Conservation (phyloP, 2,329 filamentous ascomycete genomes). For the Coniochaeta pulveracea region DNA sequence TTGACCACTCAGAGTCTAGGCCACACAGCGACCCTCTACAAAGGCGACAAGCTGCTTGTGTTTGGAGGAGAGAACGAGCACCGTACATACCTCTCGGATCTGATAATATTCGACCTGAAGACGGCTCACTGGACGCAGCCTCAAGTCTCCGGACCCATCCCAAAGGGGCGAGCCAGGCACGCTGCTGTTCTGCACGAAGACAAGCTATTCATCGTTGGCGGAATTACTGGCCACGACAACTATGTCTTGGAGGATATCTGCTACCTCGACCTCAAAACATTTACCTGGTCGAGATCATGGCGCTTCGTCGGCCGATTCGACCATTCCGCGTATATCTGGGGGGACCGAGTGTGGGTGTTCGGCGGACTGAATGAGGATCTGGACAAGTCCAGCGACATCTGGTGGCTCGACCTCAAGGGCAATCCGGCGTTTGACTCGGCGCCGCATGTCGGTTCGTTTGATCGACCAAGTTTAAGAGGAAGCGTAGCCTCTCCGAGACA, state of each 20-base stretch:
- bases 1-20: too few species aligned
- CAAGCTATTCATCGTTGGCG: conserved; percentile 89
- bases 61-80: conserved; percentile 99
- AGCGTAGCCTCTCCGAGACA: conserved; percentile 39
- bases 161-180: conserved; percentile 84
- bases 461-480: conserved; percentile 29
- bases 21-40: conserved; percentile 88
- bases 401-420: conserved; percentile 93
- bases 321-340: conserved; percentile 87
- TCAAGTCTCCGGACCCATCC: conserved; percentile 70
- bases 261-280: conserved; percentile 93
- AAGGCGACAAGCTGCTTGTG: conserved; percentile 89
- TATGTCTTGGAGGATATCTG: conserved; percentile 92
- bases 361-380: conserved; percentile 91
- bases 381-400: conserved; percentile 92
- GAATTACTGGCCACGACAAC: conserved; percentile 88
- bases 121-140: conserved; percentile 94
- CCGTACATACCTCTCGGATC: conserved; percentile 84
- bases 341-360: conserved; percentile 90
- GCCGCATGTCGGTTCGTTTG: conserved; percentile 42
- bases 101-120: conserved; percentile 91
- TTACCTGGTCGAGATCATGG: conserved; percentile 95
- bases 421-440: conserved; percentile 72
- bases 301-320: conserved; percentile 91
- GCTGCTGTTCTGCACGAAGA: conserved; percentile 92